Conservation (phyloP, 768 basidiomycete genomes). For the Amanita brunnescens region DNA sequence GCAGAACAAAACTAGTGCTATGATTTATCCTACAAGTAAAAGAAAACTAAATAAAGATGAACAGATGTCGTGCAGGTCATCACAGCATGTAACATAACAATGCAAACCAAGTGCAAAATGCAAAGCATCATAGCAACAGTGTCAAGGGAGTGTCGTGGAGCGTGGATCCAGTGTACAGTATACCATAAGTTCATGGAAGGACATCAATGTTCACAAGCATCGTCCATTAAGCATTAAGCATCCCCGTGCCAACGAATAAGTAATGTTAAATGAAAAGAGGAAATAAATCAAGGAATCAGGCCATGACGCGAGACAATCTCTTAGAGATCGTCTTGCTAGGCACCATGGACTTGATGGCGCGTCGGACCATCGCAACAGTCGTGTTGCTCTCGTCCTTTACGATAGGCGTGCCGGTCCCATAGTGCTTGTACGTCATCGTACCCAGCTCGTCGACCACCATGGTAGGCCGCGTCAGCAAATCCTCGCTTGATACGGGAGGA, state of each 20-base stretch:
- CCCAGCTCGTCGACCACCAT: slow-evolving; percentile 63
- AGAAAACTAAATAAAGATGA: background rate
- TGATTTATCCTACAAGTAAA: background rate
- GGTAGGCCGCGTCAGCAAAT: slow-evolving; percentile 30
- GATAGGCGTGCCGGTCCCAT: slow-evolving; percentile 18
- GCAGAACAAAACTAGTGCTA: background rate
- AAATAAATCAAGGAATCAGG: background rate
- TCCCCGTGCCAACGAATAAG: slow-evolving; percentile 1
- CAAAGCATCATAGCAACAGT: background rate
- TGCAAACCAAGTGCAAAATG: background rate
- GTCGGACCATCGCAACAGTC: slow-evolving; percentile 50
- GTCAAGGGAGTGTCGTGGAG: background rate
- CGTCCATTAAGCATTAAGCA: background rate
- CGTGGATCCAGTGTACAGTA: background rate
- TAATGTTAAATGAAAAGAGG: background rate
- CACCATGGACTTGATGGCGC: slow-evolving; percentile 71
- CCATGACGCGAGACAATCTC: slow-evolving; percentile 34
- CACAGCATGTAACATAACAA: background rate
- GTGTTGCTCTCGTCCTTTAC: slow-evolving; percentile 40
- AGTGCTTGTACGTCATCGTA: slow-evolving; percentile 36
- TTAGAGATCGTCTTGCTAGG: slow-evolving; percentile 50
- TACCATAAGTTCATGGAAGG: background rate
- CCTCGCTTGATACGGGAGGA: slow-evolving; percentile 65
- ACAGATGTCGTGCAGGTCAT: background rate
- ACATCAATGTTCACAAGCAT: too few relatives aligned